Conservation (phyloP, 306 rosid genomes). For the Bauhinia variegata region DNA sequence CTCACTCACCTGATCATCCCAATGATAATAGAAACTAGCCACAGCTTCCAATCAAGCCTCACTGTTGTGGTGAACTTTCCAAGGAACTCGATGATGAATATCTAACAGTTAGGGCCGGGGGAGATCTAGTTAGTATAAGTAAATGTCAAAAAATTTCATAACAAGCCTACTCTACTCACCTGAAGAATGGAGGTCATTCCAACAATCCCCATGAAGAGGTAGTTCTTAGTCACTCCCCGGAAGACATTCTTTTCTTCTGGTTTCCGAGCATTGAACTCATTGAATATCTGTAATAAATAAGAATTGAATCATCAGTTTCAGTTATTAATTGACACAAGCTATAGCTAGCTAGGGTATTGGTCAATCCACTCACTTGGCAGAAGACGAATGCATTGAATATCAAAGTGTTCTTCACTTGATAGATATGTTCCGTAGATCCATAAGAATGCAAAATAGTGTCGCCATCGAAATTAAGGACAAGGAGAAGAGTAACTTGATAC, state of each 20-base stretch:
- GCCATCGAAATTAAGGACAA: constrained; percentile 73
- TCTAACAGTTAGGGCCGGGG: no score
- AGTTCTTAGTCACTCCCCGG: constrained; percentile 75
- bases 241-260: constrained; percentile 85
- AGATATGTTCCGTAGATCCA: constrained; percentile 31
- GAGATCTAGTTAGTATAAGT: no score
- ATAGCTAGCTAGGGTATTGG: no score
- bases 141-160: no score
- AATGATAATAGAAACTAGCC: constrained; percentile 65
- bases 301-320: no score
- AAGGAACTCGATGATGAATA: constrained; percentile 76
- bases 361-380: constrained; percentile 89
- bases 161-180: no score
- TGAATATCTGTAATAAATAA: constrained; percentile 73
- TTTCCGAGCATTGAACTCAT: constrained; percentile 92
- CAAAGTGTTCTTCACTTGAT: constrained; percentile 71
- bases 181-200: constrained; percentile 78
- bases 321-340: no score
- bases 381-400: constrained; percentile 91
- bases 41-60: constrained; percentile 60
- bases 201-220: constrained; percentile 71
- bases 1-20: constrained; percentile 68
- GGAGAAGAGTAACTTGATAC: constrained; percentile 81
- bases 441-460: constrained; percentile 51
- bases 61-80: constrained; percentile 79